Evolutionary conservation across 1,139 yeast species (phyloP), one percentile per base, ranked within the genome.

Genomic region (Candida sp.): DNA sequence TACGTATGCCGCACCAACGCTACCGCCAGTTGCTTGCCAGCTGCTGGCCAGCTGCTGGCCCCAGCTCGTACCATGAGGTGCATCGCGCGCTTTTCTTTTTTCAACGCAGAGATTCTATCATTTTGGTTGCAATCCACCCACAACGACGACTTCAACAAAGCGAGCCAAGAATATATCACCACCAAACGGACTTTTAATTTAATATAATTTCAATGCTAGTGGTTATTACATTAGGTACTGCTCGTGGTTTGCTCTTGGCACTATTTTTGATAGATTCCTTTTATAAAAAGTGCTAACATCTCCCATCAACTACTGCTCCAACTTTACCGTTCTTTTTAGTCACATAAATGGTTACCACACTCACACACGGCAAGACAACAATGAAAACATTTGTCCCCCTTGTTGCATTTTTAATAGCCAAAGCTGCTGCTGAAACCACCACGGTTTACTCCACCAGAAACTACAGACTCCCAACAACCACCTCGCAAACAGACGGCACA

Each of bases 341-440:
- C 37, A 17, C 17, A 17, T 17, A 17, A 17, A 17, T 17, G 17
- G 17, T 17, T 17, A 17, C 17, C 17, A 17, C 17, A 17, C 17
- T 17, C 17, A 17, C 17, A 17, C 17, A 17, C 17, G 17, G 17
- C 17, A 17, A 17, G 17, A 17, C n/a, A 40, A 12, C 43, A 7
- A 43, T 43, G 46, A 33, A 26, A 34, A 26, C 26, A n/a, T 12
- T 35, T 9, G 7, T 26, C n/a, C n/a, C 23, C 3, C 17, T 43
- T 17, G 39, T 46, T 32, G 39, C 45, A 6, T 17, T 31, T 25
- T 42, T 42, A 4, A n/a, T 39, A 5, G 31, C 42, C n/a, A 3
- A 17, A n/a, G 49, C n/a, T 23, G 17, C 17, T n/a, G 28, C 45
- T 22, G 49, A 47, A 33, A 42, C 49, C 17, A 44, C 42, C 9